Conservation (phyloP, 805 yeast species). For the Suhomyces canberraensis region DNA sequence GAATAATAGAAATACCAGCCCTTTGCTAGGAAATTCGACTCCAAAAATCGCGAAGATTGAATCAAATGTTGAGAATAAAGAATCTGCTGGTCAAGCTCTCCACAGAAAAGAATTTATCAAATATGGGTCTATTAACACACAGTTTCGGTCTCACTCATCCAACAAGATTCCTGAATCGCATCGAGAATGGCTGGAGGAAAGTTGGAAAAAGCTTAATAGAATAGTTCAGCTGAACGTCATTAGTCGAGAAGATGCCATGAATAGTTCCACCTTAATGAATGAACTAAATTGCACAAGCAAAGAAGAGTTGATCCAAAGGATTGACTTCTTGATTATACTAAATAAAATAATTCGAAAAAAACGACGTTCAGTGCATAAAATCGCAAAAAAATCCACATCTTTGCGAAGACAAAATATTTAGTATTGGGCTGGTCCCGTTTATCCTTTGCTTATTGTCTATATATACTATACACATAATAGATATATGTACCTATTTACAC, state of each 20-base stretch:
- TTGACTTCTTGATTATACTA: constrained; percentile 21
- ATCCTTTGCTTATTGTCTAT: background rate
- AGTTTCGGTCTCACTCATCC: too few relatives aligned
- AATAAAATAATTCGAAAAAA: constrained; percentile 3
- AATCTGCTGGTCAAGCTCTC: background rate
- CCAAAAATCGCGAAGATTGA: constrained; percentile 1
- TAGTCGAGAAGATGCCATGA: constrained; percentile 24
- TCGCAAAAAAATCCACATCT: too few relatives aligned
- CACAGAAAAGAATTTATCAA: background rate
- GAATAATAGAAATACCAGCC: constrained; percentile 9
- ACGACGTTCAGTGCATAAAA: background rate
- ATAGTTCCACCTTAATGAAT: constrained; percentile 24
- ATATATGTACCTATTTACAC: too few relatives aligned
- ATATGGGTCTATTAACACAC: too few relatives aligned
- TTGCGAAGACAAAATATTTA: too few relatives aligned
- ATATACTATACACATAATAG: background rate
- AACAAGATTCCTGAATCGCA: too few relatives aligned
- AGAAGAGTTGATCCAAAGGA: constrained; percentile 30
- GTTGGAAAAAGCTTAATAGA: constrained; percentile 32
- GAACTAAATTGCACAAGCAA: constrained; percentile 24
- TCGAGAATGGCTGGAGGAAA: too few relatives aligned
- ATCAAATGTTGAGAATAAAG: background rate
- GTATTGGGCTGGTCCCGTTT: background rate
- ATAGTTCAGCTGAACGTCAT: constrained; percentile 26
- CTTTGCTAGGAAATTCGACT: constrained; percentile 9